Conservation (phyloP, 768 basidiomycete species). For the Russula emetica region DNA sequence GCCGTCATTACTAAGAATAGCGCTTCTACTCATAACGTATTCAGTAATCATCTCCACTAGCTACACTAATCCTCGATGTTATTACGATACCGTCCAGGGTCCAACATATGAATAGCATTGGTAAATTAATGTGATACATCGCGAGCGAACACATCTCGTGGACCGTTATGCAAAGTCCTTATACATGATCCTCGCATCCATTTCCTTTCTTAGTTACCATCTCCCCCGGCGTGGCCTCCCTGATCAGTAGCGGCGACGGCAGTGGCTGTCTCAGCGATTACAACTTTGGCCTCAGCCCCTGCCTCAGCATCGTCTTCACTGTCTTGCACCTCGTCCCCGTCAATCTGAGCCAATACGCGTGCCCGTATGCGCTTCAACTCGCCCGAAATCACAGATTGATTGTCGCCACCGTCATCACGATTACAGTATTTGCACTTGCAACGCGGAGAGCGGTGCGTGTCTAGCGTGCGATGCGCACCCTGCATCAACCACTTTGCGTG, state of each 20-base stretch:
- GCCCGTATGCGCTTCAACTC: slow-evolving; percentile 6
- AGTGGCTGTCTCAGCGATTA: neutral
- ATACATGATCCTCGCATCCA: neutral
- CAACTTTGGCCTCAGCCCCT: neutral
- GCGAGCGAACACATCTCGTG: neutral
- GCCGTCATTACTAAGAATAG: no score
- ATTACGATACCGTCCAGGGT: neutral
- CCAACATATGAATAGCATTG: neutral
- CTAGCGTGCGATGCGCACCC: slow-evolving; percentile 15
- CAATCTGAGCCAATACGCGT: neutral
- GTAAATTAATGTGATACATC: neutral
- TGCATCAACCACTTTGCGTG: slow-evolving; percentile 24
- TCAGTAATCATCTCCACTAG: neutral
- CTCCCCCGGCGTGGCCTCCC: neutral
- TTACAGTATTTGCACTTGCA: slow-evolving; percentile 20
- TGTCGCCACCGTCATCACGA: neutral
- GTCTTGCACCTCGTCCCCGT: neutral
- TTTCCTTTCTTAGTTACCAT: neutral
- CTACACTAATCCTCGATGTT: neutral
- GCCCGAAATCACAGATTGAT: slow-evolving; percentile 11
- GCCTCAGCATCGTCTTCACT: neutral
- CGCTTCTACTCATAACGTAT: no score
- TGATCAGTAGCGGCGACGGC: neutral
- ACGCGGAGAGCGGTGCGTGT: neutral
- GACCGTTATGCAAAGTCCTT: neutral